Percentiles rank a stretch among this genome's conserved stretches.
Conservation (phyloP, 495 filamentous ascomycete species). For the Evernia prunastri region DNA sequence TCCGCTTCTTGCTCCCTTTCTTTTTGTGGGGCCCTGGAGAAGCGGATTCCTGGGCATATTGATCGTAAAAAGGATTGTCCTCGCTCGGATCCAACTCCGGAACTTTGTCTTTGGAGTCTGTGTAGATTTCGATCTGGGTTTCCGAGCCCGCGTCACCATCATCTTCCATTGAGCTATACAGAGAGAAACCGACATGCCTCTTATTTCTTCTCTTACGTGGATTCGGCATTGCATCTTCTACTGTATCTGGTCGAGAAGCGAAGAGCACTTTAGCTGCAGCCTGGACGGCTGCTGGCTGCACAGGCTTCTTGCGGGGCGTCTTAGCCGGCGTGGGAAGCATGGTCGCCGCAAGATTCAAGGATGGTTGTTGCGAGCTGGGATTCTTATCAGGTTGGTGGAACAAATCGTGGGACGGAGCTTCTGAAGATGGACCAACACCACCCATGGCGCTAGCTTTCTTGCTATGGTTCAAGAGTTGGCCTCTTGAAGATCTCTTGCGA, state of each 20-base stretch:
- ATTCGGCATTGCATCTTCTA: slow-evolving; percentile 53
- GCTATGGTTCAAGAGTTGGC: slow-evolving; percentile 2
- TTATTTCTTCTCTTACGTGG: slow-evolving; percentile 51
- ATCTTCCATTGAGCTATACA: slow-evolving; percentile 64
- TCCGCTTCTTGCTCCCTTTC: slow-evolving; percentile 38
- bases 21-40: slow-evolving; percentile 32
- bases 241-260: slow-evolving; percentile 36
- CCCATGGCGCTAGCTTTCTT: slow-evolving; percentile 11
- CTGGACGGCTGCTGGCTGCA: slow-evolving; percentile 49
- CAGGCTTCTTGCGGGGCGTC: slow-evolving; percentile 70
- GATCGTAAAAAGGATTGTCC: slow-evolving; percentile 72
- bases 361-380: slow-evolving; percentile 19
- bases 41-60: slow-evolving; percentile 30
- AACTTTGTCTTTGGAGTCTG: slow-evolving; percentile 79
- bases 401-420: neutral
- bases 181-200: slow-evolving; percentile 54
- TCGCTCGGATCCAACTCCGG: slow-evolving; percentile 59
- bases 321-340: slow-evolving; percentile 88
- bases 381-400: slow-evolving; percentile 20
- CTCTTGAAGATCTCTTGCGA: slow-evolving; percentile 39
- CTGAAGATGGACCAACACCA: neutral
- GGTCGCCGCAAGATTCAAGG: slow-evolving; percentile 27
- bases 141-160: slow-evolving; percentile 38
- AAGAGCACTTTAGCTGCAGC: slow-evolving; percentile 73
- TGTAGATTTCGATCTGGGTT: slow-evolving; percentile 73